Evolutionary conservation across 805 yeast species (phyloP), one percentile per base, ranked within the genome.

Genomic region (Lipomyces mesembrius): DNA sequence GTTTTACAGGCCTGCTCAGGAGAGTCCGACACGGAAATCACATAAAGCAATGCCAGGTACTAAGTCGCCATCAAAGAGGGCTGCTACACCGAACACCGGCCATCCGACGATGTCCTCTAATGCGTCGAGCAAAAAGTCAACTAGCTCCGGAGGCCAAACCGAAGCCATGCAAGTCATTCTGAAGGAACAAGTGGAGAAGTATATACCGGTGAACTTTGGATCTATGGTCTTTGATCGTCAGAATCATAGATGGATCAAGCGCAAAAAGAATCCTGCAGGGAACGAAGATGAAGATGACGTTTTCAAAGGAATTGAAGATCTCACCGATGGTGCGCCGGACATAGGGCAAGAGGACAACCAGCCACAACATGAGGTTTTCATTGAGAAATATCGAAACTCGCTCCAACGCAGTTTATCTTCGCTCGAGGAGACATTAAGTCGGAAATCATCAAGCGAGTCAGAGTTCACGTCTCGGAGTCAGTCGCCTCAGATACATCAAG

Each of bases 291-390:
- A 71, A 14, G 72, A 64, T 20, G 75, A 71, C 29, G 73, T 72
- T 34, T 71, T 71, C 62, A 72, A 72, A 17, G 79, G 74, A 8
- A 71, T 75, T 53, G 76, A 65, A 12, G 69, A 69, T 39, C 52
- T 69, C 20, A 62, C 65, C n/a, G 69, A 68, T n/a, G 64, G 61
- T 25, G 61, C 22, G 12, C 25, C 32, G 9, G 56, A 32, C 11
- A 29, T n/a, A 22, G 22, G 12, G 29, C 37, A 20, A 14, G 39
- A 32, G 32, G 46, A n/a, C 2, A 7, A n/a, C 11, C 22, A 25
- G 52, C 52, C 17, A 51, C 51, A 52, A 12, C 55, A 60, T 69
- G 57, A 73, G 69, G 64, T 43, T 62, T 7, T 9, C 65, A 46
- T 58, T 37, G 56, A 49, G 7, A 59, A 57, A 22, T 64, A 68